Percentiles rank a stretch among this genome's conserved stretches.
phyloP scores from a whole-genome alignment of 2,329 filamentous ascomycete species.

The Penicillium frequentans region DNA sequence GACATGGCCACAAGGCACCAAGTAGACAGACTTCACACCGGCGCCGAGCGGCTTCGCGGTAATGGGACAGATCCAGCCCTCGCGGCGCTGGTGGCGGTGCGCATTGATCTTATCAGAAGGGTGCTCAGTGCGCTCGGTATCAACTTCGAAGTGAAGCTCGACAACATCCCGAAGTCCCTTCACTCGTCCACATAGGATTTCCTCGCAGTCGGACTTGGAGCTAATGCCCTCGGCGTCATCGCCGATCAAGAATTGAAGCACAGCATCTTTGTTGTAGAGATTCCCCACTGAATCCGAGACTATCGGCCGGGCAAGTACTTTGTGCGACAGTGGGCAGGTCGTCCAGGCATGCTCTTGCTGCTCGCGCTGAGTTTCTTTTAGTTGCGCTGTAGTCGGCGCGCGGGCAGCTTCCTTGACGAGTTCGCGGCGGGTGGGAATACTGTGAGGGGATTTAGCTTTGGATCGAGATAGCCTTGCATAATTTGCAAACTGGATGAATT shows the following conservation, averaged over 20 bases:
- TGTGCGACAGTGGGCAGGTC: conserved; percentile 81
- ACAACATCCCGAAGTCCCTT: conserved; percentile 83
- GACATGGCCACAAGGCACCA: conserved; percentile 93
- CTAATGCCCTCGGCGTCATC: conserved; percentile 56
- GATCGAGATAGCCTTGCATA: background rate
- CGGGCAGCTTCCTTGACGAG: conserved; percentile 92
- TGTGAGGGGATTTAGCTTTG: conserved; percentile 26
- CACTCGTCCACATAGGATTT: conserved; percentile 62
- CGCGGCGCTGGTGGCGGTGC: conserved; percentile 41
- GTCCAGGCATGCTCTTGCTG: conserved; percentile 84
- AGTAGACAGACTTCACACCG: conserved; percentile 75
- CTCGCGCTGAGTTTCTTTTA: conserved; percentile 86
- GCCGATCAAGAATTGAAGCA: conserved; percentile 68
- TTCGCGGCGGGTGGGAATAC: conserved; percentile 91
- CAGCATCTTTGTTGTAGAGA: conserved; percentile 91
- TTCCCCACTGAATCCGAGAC: conserved; percentile 83
- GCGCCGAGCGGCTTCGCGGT: conserved; percentile 84
- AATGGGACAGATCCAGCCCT: conserved; percentile 79
- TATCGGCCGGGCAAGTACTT: conserved; percentile 69
- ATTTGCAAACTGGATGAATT: background rate
- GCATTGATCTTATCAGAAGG: conserved; percentile 40
- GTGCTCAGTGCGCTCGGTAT: conserved; percentile 38
- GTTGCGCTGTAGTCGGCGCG: conserved; percentile 75
- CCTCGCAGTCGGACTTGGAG: conserved; percentile 60
- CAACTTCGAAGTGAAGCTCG: conserved; percentile 73